Percentiles rank a stretch among this genome's conserved stretches.
These are phyloP conservation scores for Aureobasidium sp. DNA, from an alignment of 2,329 filamentous ascomycete species.

Conservation along the genomic window DNA sequence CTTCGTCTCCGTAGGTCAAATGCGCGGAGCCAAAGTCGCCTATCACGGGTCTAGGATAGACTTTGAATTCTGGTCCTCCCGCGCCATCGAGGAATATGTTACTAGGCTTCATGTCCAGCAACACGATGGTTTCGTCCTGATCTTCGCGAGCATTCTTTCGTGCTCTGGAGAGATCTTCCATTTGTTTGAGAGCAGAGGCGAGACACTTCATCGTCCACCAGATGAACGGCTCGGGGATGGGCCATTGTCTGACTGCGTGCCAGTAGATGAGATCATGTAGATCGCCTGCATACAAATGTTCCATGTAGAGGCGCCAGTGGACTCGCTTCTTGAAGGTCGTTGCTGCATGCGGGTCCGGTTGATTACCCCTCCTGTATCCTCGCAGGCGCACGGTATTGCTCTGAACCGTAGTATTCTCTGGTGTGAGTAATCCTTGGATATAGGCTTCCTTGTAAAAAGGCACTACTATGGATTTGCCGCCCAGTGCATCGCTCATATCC, in stretches of 20 bases:
- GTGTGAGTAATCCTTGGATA: neutral
- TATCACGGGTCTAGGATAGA: neutral
- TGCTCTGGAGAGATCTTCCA: neutral
- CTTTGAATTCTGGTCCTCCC: neutral
- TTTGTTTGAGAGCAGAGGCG: neutral
- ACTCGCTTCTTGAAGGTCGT: neutral
- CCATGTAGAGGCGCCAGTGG: slow-evolving; percentile 3
- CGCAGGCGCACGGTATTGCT: neutral
- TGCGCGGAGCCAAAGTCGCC: neutral
- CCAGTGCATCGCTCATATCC: neutral
- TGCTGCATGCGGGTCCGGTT: neutral
- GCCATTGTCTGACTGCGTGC: neutral
- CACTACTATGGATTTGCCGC: too few species aligned
- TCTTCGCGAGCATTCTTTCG: neutral
- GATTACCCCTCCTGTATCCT: neutral
- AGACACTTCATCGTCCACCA: neutral
- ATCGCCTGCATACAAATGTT: neutral
- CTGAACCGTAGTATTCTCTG: neutral
- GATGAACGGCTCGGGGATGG: neutral
- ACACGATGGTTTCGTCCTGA: neutral
- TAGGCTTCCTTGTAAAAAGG: neutral
- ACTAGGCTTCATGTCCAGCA: neutral
- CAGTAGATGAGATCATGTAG: neutral
- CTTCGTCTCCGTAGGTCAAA: neutral
- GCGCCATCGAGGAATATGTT: neutral